phyloP scores from a whole-genome alignment of 148 eudicot species.

The Tetragonia tetragonoides region DNA sequence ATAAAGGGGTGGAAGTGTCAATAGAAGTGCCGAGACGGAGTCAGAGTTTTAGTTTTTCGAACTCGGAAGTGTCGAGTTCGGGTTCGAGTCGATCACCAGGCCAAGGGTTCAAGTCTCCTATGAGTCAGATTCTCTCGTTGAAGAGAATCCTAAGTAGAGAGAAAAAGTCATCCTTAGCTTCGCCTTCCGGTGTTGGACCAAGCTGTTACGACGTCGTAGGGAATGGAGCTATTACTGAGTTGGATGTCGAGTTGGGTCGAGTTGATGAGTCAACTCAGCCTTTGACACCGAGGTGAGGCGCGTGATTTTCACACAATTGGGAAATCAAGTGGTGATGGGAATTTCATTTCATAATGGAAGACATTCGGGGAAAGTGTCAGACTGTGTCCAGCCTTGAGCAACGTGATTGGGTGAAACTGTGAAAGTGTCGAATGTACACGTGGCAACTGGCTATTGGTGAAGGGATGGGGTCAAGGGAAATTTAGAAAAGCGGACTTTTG shows the following conservation, averaged over 20 bases:
- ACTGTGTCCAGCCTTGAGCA: conserved; percentile 3
- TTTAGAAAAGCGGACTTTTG: not conserved
- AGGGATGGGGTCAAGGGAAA: not conserved
- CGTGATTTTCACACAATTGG: conserved; percentile 14
- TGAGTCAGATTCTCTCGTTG: conserved; percentile 49
- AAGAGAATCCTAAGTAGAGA: conserved; percentile 63
- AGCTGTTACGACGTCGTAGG: conserved; percentile 9
- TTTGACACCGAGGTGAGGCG: conserved; percentile 34
- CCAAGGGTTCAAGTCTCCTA: conserved; percentile 51
- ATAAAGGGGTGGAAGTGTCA: conserved; percentile 46
- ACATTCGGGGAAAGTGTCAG: conserved; percentile 32
- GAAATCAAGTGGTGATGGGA: not conserved
- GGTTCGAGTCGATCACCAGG: conserved; percentile 57
- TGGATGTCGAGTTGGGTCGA: conserved; percentile 53
- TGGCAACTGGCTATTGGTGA: not conserved
- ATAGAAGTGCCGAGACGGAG: conserved; percentile 59
- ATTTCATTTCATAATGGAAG: not conserved
- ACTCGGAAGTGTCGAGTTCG: conserved; percentile 41
- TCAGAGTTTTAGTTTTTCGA: conserved; percentile 34
- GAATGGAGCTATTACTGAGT: conserved; percentile 16
- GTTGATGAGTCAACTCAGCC: conserved; percentile 22
- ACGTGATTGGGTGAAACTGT: not conserved
- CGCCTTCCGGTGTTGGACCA: conserved; percentile 38
- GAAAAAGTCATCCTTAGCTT: conserved; percentile 31
- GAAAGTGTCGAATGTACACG: no score